Base-by-base conservation (phyloP, 2,329 filamentous ascomycete genomes). In the Fusarium ramigenum region DNA sequence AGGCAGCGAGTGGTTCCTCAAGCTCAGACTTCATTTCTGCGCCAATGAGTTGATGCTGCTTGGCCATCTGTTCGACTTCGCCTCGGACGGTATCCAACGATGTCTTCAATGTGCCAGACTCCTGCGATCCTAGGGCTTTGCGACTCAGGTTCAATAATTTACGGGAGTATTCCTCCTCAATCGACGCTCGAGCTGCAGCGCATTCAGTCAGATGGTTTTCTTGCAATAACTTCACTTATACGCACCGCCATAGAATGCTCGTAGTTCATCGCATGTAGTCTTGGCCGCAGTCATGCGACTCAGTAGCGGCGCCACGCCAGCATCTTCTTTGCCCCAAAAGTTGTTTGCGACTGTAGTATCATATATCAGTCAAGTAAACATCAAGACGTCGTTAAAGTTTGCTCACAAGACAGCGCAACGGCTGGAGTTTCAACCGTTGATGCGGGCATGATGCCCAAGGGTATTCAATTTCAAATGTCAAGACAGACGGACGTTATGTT, bases 251-350 rank as follows among this genome's bases (percentile, higher is more conserved):
- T 99, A 99, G 84, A 99, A 99, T 15, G 92, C 87, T 80, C 93
- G 96, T 57, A 99, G 84, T 84, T 99, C 96, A 83, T 99, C 97
- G 81, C 93, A 95, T 32, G 96, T 98, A 78, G 93, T 91, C 86
- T 99, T 99, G 54, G 96, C 94, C 83, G 92, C 92, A 80, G 94
- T 92, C 94, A 99, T 97, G 79, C 96, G 96, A 82, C 96, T 94
- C 36, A 99, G 88, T 79, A 99, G 90, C 66, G 96, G 97, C 50
- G 88, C 88, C 79, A 99, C 95, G 81, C 96, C 97, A 58, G 96
- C 96, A 87, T 99, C 96, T 82, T 98, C 96, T 87, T 97, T 98
- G 73, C 96, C 96, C 96, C 96, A 99, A 84, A 99, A 99, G 82
- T 99, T 99, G 86, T 99, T 99, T 79, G 96, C 96, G 85, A 99